phyloP scores from a whole-genome alignment of 495 filamentous ascomycete genomes.

The Aspergillus sclerotioniger region DNA sequence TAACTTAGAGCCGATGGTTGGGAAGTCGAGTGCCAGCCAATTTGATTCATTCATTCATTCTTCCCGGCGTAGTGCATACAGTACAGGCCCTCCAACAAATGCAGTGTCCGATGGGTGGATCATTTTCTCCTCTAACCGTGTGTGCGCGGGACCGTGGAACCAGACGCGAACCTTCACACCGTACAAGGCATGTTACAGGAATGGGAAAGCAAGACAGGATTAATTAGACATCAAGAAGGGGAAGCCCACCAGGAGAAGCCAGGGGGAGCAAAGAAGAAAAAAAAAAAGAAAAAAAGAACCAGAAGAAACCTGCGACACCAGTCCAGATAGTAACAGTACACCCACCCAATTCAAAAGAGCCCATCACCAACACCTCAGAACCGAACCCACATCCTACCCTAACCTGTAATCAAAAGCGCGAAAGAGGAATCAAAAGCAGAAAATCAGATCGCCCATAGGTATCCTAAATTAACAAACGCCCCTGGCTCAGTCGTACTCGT shows the following conservation, averaged over 20 bases:
- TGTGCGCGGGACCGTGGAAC: not conserved
- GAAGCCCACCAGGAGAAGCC: not conserved
- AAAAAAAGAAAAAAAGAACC: constrained; percentile 7
- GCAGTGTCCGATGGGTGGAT: not conserved
- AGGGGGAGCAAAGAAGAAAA: constrained; percentile 3
- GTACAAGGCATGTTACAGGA: not conserved
- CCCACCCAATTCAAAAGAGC: constrained; percentile 19
- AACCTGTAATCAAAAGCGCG: not conserved
- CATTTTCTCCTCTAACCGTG: constrained; percentile 1
- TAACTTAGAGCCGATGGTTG: not conserved
- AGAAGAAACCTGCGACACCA: constrained; percentile 26
- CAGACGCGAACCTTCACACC: not conserved
- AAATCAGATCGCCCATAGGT: constrained; percentile 5
- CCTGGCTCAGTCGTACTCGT: constrained; percentile 29
- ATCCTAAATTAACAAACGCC: not conserved
- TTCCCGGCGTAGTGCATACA: not conserved
- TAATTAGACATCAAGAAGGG: not conserved
- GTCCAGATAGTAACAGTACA: constrained; percentile 33
- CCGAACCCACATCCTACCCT: constrained; percentile 19
- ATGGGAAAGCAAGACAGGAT: not conserved
- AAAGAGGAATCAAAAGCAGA: constrained; percentile 4
- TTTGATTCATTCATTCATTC: too few species aligned
- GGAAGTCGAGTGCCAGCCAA: too few species aligned
- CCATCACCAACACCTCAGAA: constrained; percentile 7
- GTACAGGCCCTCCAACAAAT: not conserved